Percentiles rank a stretch among this genome's conserved stretches.
Conservation (phyloP, 2,329 filamentous ascomycete genomes). For the Arthrinium puccinioides region DNA sequence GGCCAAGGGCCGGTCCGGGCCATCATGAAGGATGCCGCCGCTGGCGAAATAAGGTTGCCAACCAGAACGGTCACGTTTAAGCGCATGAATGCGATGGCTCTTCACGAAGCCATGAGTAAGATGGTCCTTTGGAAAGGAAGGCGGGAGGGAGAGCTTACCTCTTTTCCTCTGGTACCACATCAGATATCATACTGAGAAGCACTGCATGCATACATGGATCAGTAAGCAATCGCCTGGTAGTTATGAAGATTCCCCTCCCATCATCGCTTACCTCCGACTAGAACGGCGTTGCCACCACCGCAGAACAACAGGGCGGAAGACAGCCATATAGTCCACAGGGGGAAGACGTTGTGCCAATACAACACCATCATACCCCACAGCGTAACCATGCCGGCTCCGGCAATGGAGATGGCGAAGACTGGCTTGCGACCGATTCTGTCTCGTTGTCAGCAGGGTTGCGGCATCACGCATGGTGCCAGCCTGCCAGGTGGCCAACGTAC, state of each 20-base stretch:
- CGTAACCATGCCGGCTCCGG: slow-evolving; percentile 20
- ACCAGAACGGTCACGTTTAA: slow-evolving; percentile 20
- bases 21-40: slow-evolving; percentile 29
- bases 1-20: slow-evolving; percentile 21
- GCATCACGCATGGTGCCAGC: too few relatives aligned
- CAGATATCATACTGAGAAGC: slow-evolving; percentile 27
- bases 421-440: slow-evolving; percentile 28
- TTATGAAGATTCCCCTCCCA: too few relatives aligned
- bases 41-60: slow-evolving; percentile 27
- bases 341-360: slow-evolving; percentile 23
- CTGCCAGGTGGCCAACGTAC: slow-evolving; percentile 12
- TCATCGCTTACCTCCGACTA: too few relatives aligned
- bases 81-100: slow-evolving; percentile 27
- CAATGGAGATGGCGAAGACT: slow-evolving; percentile 22
- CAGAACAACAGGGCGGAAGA: slow-evolving; percentile 22
- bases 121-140: neutral
- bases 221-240: too few relatives aligned
- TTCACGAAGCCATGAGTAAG: slow-evolving; percentile 8
- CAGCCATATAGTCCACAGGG: slow-evolving; percentile 25
- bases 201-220: too few relatives aligned
- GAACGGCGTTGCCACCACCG: slow-evolving; percentile 26
- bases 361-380: slow-evolving; percentile 23
- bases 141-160: slow-evolving; percentile 13
- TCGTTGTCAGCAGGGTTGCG: too few relatives aligned
- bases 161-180: slow-evolving; percentile 27